Percentiles rank a stretch among this genome's conserved stretches.
Evolutionary conservation across 345 rosid species (phyloP).

Genomic region (Jatropha curcas): DNA sequence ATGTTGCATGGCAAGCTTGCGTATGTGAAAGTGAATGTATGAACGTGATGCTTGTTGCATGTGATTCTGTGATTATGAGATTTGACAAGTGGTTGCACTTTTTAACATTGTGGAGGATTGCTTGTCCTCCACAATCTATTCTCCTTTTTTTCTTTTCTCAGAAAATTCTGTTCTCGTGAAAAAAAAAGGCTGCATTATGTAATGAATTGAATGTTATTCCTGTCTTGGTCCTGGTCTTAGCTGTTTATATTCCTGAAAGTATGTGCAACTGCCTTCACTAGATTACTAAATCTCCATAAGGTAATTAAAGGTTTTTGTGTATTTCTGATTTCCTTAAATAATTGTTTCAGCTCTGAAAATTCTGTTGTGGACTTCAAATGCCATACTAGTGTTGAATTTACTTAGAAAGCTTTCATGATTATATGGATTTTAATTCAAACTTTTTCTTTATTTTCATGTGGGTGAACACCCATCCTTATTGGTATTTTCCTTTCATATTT

Average conservation of each 20-base stretch:
- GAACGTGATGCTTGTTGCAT: neutral
- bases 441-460: neutral
- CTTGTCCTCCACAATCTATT: too few species aligned
- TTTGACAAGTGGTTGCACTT: neutral
- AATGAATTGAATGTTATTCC: neutral
- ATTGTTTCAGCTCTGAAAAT: neutral
- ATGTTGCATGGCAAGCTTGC: neutral
- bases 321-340: neutral
- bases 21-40: neutral
- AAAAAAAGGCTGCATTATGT: neutral
- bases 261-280: neutral
- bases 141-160: too few species aligned
- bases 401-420: too few species aligned
- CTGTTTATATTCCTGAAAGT: neutral
- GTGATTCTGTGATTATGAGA: neutral
- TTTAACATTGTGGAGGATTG: too few species aligned
- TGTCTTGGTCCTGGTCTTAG: neutral
- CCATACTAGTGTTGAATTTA: too few species aligned
- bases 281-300: neutral
- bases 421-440: neutral
- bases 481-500: neutral
- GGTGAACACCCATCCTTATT: neutral
- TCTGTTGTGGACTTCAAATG: neutral
- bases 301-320: neutral
- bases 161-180: neutral